phyloP scores from a whole-genome alignment of 2,329 filamentous ascomycete genomes.

The Periglandula ipomoeae region DNA sequence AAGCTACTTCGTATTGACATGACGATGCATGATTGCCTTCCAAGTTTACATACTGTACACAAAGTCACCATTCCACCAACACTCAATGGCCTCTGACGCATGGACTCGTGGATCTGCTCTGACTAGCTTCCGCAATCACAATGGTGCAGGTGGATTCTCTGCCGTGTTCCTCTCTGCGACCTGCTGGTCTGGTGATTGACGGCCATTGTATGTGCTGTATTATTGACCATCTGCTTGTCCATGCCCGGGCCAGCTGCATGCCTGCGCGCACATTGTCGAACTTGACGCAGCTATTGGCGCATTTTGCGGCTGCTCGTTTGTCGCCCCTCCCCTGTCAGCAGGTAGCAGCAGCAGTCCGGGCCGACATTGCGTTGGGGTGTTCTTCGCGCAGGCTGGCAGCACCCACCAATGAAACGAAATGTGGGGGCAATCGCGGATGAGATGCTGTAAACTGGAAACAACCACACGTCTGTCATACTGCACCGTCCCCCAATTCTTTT shows the following conservation, averaged over 20 bases:
- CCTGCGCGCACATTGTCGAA: neutral
- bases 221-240: neutral
- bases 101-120: neutral
- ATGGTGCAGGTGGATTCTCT: neutral
- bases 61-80: no score
- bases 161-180: neutral
- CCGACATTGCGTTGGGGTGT: neutral
- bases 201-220: neutral
- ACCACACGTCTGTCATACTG: neutral
- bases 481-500: no score
- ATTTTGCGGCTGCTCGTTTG: neutral
- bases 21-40: neutral
- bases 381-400: neutral
- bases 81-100: no score
- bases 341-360: neutral
- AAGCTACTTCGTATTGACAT: neutral
- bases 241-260: neutral
- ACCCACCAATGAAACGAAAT: neutral
- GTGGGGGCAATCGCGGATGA: no score
- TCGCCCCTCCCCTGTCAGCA: neutral
- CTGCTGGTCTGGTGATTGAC: no score
- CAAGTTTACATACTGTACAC: no score
- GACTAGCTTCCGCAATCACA: neutral
- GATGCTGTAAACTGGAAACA: no score
- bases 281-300: neutral